These are phyloP conservation scores for Penicillium lagena DNA, from an alignment of 495 filamentous ascomycete genomes.

Conservation along the genomic window DNA sequence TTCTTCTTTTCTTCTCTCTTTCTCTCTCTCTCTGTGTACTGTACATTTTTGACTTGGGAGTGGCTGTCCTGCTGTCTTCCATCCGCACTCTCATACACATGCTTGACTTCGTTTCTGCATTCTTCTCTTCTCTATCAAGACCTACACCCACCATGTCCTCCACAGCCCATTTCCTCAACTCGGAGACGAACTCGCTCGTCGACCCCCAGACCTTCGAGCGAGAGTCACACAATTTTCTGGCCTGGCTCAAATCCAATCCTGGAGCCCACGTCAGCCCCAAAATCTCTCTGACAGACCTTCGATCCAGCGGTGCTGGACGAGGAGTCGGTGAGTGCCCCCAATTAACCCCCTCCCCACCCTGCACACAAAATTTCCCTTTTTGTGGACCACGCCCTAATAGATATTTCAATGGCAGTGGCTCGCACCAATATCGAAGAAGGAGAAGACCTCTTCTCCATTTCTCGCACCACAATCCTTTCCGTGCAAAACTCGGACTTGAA, in stretches of 20 bases:
- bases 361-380: slow-evolving; percentile 12
- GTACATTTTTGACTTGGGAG: not conserved
- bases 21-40: slow-evolving; percentile 1
- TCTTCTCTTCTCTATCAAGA: slow-evolving; percentile 5
- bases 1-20: slow-evolving; percentile 9
- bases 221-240: slow-evolving; percentile 44
- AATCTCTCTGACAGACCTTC: slow-evolving; percentile 48
- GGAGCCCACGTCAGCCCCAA: slow-evolving; percentile 50
- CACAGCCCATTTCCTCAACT: slow-evolving; percentile 21
- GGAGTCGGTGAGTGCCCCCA: slow-evolving; percentile 49
- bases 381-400: not conserved
- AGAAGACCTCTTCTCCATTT: slow-evolving; percentile 61
- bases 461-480: slow-evolving; percentile 48
- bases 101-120: slow-evolving; percentile 2
- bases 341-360: slow-evolving; percentile 7
- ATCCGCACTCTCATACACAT: not conserved
- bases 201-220: slow-evolving; percentile 37
- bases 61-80: not conserved
- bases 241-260: slow-evolving; percentile 46
- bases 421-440: slow-evolving; percentile 49
- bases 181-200: too few relatives aligned
- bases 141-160: slow-evolving; percentile 28
- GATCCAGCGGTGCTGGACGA: slow-evolving; percentile 46
- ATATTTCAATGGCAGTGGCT: slow-evolving; percentile 40
- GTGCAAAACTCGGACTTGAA: slow-evolving; percentile 45